Base-by-base conservation (phyloP, 2,329 filamentous ascomycete species). In the Fusarium musae region DNA sequence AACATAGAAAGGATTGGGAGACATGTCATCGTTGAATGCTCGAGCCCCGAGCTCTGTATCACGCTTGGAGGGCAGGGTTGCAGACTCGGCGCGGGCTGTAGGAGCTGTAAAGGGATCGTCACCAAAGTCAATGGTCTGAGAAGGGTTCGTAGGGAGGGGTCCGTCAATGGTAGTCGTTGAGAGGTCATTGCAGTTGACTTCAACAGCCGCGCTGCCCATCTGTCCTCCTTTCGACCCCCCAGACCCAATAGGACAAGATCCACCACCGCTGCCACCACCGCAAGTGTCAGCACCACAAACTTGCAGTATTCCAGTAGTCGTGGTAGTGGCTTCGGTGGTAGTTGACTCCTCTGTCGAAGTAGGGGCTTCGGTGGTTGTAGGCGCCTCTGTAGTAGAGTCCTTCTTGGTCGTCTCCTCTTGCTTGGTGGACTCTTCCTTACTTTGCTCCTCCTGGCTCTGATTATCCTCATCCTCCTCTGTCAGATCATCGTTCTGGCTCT, bases 281-380 rank as follows among this genome's bases (percentile, higher is more conserved):
- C 73, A 75, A 10, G 52, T 70, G 9, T 52, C 73, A 3, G 73
- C 52, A 12, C 54, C 60, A 42, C 74, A 76, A 10, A 63, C 9
- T 37, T 37, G 17, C 1, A 19, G 36, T 9, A 65, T 15, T 7
- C 39, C 59, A 0, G 59, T 53, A 6, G 56, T 61, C 15, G 66
- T 42, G 2, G 72, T 71, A 2, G 72, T 72, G 3, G 59, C 70
- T n/a, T 74, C 67, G 7, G 71, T 74, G 1, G 68, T 74, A 26
- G 71, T 61, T 2, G 69, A 32, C 44, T 63, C 60, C 39, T 66
- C 65, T 0, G 63, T 63, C 15, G 54, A 42, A 4, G 59, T 47
- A 4, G 53, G 32, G 4, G 37, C 26, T 16, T 64, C 59, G 3
- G 63, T 72, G 26, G 52, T 66, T 2, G 52, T 46, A 10, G 60